These are phyloP conservation scores for Crithidia thermophila DNA, from an alignment of 208 protist species.

Conservation along the genomic window DNA sequence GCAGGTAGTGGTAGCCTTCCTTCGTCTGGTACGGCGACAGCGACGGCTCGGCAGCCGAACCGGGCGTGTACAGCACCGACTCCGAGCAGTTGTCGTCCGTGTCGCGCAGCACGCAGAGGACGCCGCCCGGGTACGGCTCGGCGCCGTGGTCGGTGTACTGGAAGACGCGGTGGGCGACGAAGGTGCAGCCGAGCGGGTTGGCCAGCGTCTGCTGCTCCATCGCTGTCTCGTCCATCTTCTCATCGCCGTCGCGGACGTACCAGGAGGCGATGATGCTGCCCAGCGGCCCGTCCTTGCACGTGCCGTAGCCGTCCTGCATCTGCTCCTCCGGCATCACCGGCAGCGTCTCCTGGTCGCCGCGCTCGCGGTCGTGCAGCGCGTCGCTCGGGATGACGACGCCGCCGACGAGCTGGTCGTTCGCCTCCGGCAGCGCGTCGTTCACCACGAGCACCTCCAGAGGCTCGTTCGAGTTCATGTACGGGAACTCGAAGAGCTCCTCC, in stretches of 20 bases:
- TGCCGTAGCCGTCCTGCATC: constrained; percentile 62
- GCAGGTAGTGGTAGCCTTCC: constrained; percentile 86
- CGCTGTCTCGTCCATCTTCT: constrained; percentile 52
- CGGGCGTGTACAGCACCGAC: constrained; percentile 69
- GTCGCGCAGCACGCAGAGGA: constrained; percentile 88
- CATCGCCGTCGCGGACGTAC: constrained; percentile 77
- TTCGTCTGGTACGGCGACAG: constrained; percentile 80
- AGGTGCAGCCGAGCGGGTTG: constrained; percentile 67
- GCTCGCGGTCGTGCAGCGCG: constrained; percentile 62
- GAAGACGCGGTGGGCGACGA: constrained; percentile 86
- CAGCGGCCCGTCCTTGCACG: constrained; percentile 69
- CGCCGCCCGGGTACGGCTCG: constrained; percentile 63
- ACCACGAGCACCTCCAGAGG: constrained; percentile 83
- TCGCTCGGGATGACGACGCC: constrained; percentile 72
- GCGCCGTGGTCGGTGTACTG: constrained; percentile 90
- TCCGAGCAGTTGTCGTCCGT: constrained; percentile 91
- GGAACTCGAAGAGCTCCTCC: constrained; percentile 92
- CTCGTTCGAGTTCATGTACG: constrained; percentile 81
- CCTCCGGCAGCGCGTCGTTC: constrained; percentile 65
- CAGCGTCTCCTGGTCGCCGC: constrained; percentile 76
- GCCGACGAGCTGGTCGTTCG: constrained; percentile 71
- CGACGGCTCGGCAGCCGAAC: constrained; percentile 53
- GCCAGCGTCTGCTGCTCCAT: constrained; percentile 71
- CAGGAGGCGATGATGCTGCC: constrained; percentile 81
- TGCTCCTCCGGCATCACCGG: constrained; percentile 69